A percentile compares a stretch with the other conserved stretches of the same genome.
Conservation (phyloP, 768 basidiomycete genomes). For the Amanita pseudoporphyria region DNA sequence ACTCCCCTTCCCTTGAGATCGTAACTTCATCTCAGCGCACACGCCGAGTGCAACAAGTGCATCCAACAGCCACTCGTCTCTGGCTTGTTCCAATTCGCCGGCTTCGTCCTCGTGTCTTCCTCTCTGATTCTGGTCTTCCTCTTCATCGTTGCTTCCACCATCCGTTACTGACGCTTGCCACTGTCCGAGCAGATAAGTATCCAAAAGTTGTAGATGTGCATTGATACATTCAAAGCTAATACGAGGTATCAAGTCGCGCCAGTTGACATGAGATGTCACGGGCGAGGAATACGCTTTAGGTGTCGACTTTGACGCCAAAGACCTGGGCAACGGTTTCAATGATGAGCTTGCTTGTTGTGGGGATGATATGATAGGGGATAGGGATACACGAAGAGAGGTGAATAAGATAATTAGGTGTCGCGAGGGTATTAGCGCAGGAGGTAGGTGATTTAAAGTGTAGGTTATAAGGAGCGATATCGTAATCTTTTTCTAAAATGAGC, state of each 20-base stretch:
- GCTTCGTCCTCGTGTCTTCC: neutral
- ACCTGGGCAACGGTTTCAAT: slow-evolving; percentile 25
- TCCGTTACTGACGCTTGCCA: slow-evolving; percentile 27
- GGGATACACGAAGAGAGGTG: slow-evolving; percentile 18
- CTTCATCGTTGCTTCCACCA: slow-evolving; percentile 7
- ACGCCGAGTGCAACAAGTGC: slow-evolving; percentile 44
- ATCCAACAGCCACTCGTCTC: slow-evolving; percentile 35
- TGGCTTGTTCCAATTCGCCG: slow-evolving; percentile 22
- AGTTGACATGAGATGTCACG: slow-evolving; percentile 22
- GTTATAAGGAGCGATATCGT: slow-evolving; percentile 47
- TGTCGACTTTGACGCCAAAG: neutral
- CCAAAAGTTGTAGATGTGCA: slow-evolving; percentile 52
- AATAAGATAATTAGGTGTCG: slow-evolving; percentile 26
- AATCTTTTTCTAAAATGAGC: slow-evolving; percentile 25
- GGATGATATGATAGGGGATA: slow-evolving; percentile 18
- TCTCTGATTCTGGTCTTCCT: neutral
- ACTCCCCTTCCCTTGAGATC: slow-evolving; percentile 11
- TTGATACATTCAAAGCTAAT: slow-evolving; percentile 34
- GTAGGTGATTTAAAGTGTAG: slow-evolving; percentile 37
- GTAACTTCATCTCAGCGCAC: slow-evolving; percentile 29
- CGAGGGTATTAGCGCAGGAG: slow-evolving; percentile 31
- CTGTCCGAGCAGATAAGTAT: slow-evolving; percentile 50
- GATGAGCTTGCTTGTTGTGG: slow-evolving; percentile 15
- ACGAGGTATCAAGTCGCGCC: slow-evolving; percentile 14
- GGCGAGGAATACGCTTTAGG: neutral